These are phyloP conservation scores for Colletotrichum graminicola DNA, from an alignment of 2,329 filamentous ascomycete genomes.

Conservation along the genomic window DNA sequence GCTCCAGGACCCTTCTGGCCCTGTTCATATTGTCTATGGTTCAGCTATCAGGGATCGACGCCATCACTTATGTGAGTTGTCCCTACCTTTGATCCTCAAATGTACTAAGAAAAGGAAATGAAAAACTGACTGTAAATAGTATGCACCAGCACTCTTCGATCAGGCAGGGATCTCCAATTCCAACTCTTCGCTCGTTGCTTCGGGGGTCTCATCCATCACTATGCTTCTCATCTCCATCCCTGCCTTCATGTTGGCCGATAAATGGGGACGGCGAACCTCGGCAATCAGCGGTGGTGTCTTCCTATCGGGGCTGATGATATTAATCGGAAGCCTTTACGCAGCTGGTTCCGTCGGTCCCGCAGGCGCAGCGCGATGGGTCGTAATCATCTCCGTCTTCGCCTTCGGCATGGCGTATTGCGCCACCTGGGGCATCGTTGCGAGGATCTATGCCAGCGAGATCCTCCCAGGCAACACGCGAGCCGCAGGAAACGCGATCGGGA, in stretches of 20 bases:
- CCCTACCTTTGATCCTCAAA: neutral
- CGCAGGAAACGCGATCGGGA: constrained; percentile 64
- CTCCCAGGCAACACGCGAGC: constrained; percentile 66
- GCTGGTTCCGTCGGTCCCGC: constrained; percentile 55
- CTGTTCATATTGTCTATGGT: constrained; percentile 70
- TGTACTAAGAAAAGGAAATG: neutral
- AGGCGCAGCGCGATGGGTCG: constrained; percentile 61
- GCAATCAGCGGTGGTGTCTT: constrained; percentile 66
- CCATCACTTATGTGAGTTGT: constrained; percentile 66
- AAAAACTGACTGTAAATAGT: constrained; percentile 52
- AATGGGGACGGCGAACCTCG: constrained; percentile 67
- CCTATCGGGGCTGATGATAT: constrained; percentile 63
- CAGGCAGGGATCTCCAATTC: constrained; percentile 60
- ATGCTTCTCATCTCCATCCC: constrained; percentile 70
- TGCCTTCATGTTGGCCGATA: constrained; percentile 67
- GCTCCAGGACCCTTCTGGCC: constrained; percentile 62
- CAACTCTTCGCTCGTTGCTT: constrained; percentile 66
- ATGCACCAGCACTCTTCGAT: constrained; percentile 70
- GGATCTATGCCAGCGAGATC: constrained; percentile 70
- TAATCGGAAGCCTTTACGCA: constrained; percentile 67
- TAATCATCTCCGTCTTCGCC: constrained; percentile 62
- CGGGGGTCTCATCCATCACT: constrained; percentile 69
- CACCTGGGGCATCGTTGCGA: constrained; percentile 67
- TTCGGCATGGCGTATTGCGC: constrained; percentile 61
- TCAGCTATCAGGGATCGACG: constrained; percentile 73